Evolutionary conservation across 2,329 filamentous ascomycete species (phyloP), one percentile per base, ranked within the genome.

Genomic region (Fusarium hostae): DNA sequence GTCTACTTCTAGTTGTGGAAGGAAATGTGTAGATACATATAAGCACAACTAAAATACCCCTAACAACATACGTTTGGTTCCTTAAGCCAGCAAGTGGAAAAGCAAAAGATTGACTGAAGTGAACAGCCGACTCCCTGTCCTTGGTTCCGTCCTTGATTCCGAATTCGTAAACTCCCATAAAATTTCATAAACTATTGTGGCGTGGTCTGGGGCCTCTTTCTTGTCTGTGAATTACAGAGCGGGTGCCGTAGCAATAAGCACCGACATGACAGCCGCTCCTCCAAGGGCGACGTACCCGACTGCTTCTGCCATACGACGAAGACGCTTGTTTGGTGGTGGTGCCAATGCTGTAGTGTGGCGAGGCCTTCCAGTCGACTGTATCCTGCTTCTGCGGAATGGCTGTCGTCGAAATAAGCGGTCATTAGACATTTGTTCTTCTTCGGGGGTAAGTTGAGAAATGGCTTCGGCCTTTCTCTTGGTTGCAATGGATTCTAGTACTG

Each of bases 181-280:
- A 44, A 63, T 59, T 30, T 37, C 63, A 55, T 59, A 26, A n/a
- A 26, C 34, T 54, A 34, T n/a, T 54, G 30, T 24, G 24, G 48
- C 22, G 13, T 34, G 28, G 9, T 22, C 24, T 59, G 9, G 11
- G 18, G 39, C 16, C 9, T 34, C 35, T 15, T 26, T 20, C n/a
- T n/a, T 18, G 15, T 37, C 35, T 44, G 37, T 13, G 18, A 26
- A 77, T 41, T 61, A 68, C 41, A 77, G 64, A 15, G 72, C 70
- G 6, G 81, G 81, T 6, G 81, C 81, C 6, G 81, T 82, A 24
- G 80, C 81, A 55, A 83, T 82, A 39, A 83, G 67, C 6, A 80
- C 81, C 28, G 81, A 80, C 77, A 82, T 79, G 41, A 82, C 81
- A n/a, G 80, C 80, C 11, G 81, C 74, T 24, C 81, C 81, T 11